Evolutionary conservation across 352 stramenopile genomes (phyloP).

Genomic region (Phytophthora ohioensis): DNA sequence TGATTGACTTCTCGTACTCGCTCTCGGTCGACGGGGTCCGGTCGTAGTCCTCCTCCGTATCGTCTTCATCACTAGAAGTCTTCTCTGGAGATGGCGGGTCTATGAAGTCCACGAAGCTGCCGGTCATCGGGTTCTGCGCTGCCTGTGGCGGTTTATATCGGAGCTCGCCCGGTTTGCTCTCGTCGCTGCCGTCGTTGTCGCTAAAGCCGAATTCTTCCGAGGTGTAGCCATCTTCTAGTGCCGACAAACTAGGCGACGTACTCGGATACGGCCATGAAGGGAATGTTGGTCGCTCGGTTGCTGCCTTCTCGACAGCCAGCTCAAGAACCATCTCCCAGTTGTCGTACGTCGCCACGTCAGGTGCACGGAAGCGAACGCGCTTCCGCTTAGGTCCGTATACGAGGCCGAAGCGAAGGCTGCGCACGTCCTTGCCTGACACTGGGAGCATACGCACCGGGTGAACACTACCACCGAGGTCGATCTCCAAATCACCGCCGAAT

Average conservation of each 20-base stretch:
- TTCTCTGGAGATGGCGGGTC: slow-evolving; percentile 27
- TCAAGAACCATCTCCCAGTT: slow-evolving; percentile 43
- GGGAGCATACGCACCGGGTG: slow-evolving; percentile 43
- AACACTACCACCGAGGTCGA: slow-evolving; percentile 29
- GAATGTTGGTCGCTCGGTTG: slow-evolving; percentile 37
- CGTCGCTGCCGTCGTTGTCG: slow-evolving; percentile 30
- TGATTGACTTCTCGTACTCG: slow-evolving; percentile 23
- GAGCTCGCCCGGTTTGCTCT: slow-evolving; percentile 8
- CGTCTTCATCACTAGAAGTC: slow-evolving; percentile 12
- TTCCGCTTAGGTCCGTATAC: slow-evolving; percentile 44
- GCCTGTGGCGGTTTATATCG: slow-evolving; percentile 6
- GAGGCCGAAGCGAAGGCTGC: slow-evolving; percentile 37
- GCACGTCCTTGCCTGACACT: slow-evolving; percentile 45
- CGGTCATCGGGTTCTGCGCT: slow-evolving; percentile 20
- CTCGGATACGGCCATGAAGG: slow-evolving; percentile 24
- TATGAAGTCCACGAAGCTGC: slow-evolving; percentile 36
- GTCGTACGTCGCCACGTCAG: slow-evolving; percentile 33
- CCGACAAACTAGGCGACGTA: slow-evolving; percentile 31
- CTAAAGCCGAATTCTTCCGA: slow-evolving; percentile 46
- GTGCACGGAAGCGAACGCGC: slow-evolving; percentile 39
- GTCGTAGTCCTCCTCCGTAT: slow-evolving; percentile 15
- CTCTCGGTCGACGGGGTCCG: slow-evolving; percentile 25
- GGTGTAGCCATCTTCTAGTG: slow-evolving; percentile 27
- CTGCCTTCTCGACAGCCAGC: slow-evolving; percentile 39
- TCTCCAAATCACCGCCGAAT: slow-evolving; percentile 40